Conservation (phyloP, 2,329 filamentous ascomycete genomes). For the Cephalotrichum gorgonifer region DNA sequence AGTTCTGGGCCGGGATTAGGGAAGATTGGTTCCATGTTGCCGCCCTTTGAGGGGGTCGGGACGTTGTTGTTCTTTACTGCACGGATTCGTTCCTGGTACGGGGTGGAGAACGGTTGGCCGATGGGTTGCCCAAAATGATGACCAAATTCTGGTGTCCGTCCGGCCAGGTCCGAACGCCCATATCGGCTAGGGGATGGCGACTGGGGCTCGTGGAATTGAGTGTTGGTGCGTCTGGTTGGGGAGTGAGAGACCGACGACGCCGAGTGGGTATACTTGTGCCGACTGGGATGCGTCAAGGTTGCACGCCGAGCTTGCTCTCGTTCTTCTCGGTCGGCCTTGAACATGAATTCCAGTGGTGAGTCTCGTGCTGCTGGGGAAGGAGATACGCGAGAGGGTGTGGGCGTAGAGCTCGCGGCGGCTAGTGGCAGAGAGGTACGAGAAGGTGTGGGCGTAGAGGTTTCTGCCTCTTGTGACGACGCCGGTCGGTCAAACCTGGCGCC, state of each 20-base stretch:
- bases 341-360: constrained; percentile 83
- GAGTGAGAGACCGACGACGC: constrained; percentile 3
- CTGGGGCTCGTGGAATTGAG: not conserved
- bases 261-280: not conserved
- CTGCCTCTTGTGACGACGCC: not conserved
- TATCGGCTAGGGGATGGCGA: constrained; percentile 18
- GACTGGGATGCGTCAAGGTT: not conserved
- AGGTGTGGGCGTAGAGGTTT: not conserved
- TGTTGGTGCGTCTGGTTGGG: not conserved
- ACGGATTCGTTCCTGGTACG: constrained; percentile 50
- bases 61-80: constrained; percentile 33
- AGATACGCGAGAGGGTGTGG: constrained; percentile 30
- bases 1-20: constrained; percentile 12
- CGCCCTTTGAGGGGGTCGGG: constrained; percentile 7
- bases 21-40: constrained; percentile 5
- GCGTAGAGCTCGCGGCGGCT: constrained; percentile 4
- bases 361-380: constrained; percentile 30
- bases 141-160: constrained; percentile 59
- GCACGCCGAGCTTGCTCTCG: constrained; percentile 37
- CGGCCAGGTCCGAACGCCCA: constrained; percentile 12
- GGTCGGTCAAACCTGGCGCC: not conserved
- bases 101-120: constrained; percentile 59
- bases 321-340: constrained; percentile 76
- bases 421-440: not conserved
- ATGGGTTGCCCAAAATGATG: constrained; percentile 42